Evolutionary conservation across 371 early-diverging fungal species (phyloP).

Genomic region (Funneliformis caledonium): DNA sequence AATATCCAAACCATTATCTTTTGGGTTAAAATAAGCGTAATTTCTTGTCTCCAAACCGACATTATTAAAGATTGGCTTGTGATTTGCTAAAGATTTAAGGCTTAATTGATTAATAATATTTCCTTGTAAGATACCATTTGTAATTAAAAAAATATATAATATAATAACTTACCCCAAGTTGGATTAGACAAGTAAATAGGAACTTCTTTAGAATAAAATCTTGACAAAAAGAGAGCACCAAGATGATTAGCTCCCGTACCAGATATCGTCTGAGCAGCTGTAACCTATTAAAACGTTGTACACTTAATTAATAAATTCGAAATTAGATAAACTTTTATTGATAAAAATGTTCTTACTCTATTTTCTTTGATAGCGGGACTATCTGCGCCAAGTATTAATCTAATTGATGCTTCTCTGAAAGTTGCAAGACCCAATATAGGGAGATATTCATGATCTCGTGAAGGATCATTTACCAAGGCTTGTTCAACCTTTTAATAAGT

Average conservation of each 20-base stretch:
- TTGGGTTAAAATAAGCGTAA: conserved; percentile 89
- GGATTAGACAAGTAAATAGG: conserved; percentile 89
- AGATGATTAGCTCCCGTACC: conserved; percentile 94
- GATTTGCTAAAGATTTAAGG: conserved; percentile 73
- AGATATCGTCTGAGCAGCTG: conserved; percentile 89
- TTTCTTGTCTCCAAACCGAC: conserved; percentile 83
- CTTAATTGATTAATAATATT: background rate
- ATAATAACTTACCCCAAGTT: conserved; percentile 84
- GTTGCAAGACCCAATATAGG: conserved; percentile 82
- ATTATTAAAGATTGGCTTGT: conserved; percentile 83
- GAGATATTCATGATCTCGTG: conserved; percentile 92
- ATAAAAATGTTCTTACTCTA: conserved; percentile 53
- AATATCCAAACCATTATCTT: conserved; percentile 77
- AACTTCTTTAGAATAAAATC: conserved; percentile 70
- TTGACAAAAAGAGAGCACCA: conserved; percentile 81
- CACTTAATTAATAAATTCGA: background rate
- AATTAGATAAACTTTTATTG: background rate
- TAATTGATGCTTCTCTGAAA: conserved; percentile 78
- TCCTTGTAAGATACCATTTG: background rate
- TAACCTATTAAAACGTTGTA: conserved; percentile 46
- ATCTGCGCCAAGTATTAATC: conserved; percentile 83
- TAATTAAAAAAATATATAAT: background rate
- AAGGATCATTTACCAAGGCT: conserved; percentile 69
- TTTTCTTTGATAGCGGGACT: conserved; percentile 78
- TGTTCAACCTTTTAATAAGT: conserved; percentile 72